Evolutionary conservation across 2,329 filamentous ascomycete species (phyloP), one percentile per base, ranked within the genome.

Genomic region (Fonsecaea nubica): DNA sequence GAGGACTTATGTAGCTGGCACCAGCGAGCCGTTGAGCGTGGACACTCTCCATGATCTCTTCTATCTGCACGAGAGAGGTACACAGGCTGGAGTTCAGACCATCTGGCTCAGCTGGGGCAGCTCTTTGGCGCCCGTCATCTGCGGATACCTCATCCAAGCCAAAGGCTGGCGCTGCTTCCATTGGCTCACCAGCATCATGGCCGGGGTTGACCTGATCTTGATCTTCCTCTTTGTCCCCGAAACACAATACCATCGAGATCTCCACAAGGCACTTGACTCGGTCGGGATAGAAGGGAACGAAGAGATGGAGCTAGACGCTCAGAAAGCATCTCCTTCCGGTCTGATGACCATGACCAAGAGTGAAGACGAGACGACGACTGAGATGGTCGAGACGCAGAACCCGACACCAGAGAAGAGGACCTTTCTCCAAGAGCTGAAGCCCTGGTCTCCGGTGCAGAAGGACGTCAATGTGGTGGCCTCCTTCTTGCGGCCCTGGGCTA

Each of bases 31-130:
- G 66, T 66, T 80, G 3, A 77, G 82, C 1, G 84, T 84, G 0
- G 76, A 84, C 7, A 85, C 83, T 0, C 84, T 86, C 54, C 77
- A 83, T 2, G 85, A 87, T 68, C 74, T 86, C 35, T 87, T 86
- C 75, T 87, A 86, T 72, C 75, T 87, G 15, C 85, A 87, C 66
- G 82, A 87, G 71, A 77, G 85, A 60, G 84, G 84, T 18, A 13
- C 62, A 0, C 61, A 77, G 13, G 36, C 40, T 1, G 77, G 77
- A 2, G 63, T 74, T 2, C 78, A 78, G 36, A 71, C 76, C 3
- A 69, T 76, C 76, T 21, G 35, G 33, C 35, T 58, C 1, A 58
- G 55, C 18, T 13, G 9, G n/a, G 55, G 55, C 1, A 58, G 36
- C 13, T 38, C 55, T 15, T 18, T 58, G 3, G 55, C 55, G 3